These are phyloP conservation scores for Singerocomus rubriflavus DNA, from an alignment of 1,284 basidiomycete genomes.

Conservation along the genomic window DNA sequence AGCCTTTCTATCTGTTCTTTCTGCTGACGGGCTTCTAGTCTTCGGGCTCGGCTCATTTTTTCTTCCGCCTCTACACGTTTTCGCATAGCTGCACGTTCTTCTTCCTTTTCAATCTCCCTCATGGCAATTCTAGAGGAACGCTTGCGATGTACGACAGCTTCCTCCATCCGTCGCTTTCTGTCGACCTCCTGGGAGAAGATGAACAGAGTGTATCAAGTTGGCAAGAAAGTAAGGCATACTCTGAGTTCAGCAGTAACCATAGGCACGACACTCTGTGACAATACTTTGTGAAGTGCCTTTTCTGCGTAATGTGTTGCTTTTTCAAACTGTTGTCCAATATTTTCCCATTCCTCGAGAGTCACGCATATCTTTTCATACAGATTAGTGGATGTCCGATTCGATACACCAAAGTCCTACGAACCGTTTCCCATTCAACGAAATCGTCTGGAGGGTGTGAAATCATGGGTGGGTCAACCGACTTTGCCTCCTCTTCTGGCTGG, in stretches of 20 bases:
- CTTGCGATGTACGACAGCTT: conserved; percentile 75
- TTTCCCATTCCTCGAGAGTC: conserved; percentile 79
- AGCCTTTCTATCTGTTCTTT: conserved; percentile 62
- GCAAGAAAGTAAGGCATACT: conserved; percentile 17
- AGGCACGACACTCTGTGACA: conserved; percentile 67
- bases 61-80: conserved; percentile 62
- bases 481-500: conserved; percentile 3
- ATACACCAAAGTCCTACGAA: conserved; percentile 37
- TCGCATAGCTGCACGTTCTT: conserved; percentile 52
- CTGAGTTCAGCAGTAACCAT: conserved; percentile 59
- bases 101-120: conserved; percentile 69
- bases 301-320: conserved; percentile 77
- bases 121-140: conserved; percentile 80
- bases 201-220: conserved; percentile 2
- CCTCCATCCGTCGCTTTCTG: conserved; percentile 57
- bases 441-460: conserved; percentile 38
- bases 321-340: conserved; percentile 67
- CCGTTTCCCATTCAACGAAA: conserved; percentile 84
- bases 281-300: conserved; percentile 67
- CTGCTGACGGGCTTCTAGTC: conserved; percentile 61
- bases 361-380: conserved; percentile 59
- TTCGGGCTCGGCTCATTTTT: conserved; percentile 57
- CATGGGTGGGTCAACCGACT: neutral
- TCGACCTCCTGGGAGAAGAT: conserved; percentile 53
- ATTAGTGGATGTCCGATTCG: conserved; percentile 4